A percentile compares a stretch with the other conserved stretches of the same genome.
Conservation (phyloP, 331 rosid species). For the Pyrus hybrid region DNA sequence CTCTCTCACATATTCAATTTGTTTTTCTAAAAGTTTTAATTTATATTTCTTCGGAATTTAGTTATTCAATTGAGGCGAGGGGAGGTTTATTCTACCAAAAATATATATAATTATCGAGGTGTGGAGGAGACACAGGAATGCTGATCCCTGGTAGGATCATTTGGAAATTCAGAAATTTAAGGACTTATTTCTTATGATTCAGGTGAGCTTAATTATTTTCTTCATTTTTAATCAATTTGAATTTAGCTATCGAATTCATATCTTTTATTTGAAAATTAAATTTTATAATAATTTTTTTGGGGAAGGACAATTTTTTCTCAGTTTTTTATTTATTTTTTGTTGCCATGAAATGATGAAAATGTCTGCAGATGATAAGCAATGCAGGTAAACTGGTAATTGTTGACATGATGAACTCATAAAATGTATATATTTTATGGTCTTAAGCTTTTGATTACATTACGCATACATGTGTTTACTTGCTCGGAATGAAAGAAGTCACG, state of each 20-base stretch:
- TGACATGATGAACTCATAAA: neutral
- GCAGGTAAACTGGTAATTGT: neutral
- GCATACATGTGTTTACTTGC: neutral
- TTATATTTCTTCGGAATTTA: neutral
- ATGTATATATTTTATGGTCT: neutral
- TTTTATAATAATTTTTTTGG: neutral
- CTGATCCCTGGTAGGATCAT: neutral
- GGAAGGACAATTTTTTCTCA: neutral
- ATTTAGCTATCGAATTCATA: neutral
- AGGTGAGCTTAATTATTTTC: slow-evolving; percentile 4
- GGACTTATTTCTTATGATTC: neutral
- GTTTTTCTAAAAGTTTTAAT: neutral
- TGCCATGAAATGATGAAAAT: neutral
- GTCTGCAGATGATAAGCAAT: neutral
- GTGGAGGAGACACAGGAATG: neutral
- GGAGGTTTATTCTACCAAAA: neutral
- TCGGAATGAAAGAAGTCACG: no score
- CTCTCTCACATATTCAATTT: neutral
- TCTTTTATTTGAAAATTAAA: neutral
- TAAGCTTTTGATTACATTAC: neutral
- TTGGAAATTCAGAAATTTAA: neutral
- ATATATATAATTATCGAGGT: neutral
- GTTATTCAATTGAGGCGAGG: neutral
- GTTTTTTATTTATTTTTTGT: neutral
- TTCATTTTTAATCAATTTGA: neutral